phyloP scores from a whole-genome alignment of 192 early-diverging fungal species.

The Coemansia sp. region DNA sequence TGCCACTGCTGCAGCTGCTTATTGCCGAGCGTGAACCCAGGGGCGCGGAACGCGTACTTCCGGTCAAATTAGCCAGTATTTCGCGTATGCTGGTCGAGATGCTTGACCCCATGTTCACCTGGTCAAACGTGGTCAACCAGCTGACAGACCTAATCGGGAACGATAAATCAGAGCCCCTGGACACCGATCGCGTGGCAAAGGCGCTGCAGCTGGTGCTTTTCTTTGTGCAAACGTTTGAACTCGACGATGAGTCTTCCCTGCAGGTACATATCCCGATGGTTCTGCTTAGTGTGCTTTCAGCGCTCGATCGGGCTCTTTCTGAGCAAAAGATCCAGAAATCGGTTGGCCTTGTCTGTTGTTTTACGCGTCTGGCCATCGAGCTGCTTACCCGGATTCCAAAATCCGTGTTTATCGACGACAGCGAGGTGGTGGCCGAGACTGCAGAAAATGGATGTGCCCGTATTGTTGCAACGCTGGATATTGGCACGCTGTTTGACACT shows the following conservation, averaged over 20 bases:
- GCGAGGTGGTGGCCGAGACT: background rate
- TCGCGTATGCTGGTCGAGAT: conserved; percentile 89
- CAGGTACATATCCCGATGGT: conserved; percentile 83
- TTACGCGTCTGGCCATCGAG: conserved; percentile 47
- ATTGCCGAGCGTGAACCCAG: conserved; percentile 49
- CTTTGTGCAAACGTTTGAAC: conserved; percentile 69
- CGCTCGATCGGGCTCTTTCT: conserved; percentile 21
- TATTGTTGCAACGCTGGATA: background rate
- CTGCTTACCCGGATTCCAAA: conserved; percentile 46
- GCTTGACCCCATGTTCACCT: conserved; percentile 84
- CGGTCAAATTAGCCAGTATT: conserved; percentile 69
- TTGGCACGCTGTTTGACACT: conserved; percentile 21
- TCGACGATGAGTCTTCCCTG: conserved; percentile 79
- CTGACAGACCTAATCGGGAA: conserved; percentile 53
- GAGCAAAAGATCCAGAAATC: background rate
- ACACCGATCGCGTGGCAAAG: conserved; percentile 13
- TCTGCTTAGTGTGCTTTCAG: conserved; percentile 57
- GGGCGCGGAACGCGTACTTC: conserved; percentile 11
- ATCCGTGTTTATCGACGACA: conserved; percentile 20
- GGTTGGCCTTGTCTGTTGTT: conserved; percentile 20
- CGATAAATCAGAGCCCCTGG: background rate
- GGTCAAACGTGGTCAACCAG: conserved; percentile 67
- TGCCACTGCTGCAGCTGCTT: conserved; percentile 71
- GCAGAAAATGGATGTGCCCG: background rate
- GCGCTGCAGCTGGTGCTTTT: conserved; percentile 67